phyloP scores from a whole-genome alignment of 805 yeast species.

The Lachancea thermotolerans region DNA sequence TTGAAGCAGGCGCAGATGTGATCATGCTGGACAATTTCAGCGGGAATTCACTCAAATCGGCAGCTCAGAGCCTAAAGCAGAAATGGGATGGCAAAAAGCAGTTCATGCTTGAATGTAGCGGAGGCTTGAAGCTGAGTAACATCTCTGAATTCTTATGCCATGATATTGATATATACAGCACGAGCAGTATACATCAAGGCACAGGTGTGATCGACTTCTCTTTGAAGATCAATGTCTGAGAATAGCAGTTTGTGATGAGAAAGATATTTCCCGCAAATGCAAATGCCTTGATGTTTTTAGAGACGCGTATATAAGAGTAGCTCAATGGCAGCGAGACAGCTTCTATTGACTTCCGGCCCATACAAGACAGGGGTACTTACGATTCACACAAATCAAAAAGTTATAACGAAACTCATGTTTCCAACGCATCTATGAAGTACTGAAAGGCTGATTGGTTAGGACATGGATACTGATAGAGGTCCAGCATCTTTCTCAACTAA shows the following conservation, averaged over 20 bases:
- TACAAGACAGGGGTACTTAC: no score
- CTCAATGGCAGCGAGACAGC: no score
- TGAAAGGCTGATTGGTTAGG: no score
- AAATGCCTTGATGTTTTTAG: no score
- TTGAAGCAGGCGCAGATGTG: conserved; percentile 90
- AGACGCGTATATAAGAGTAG: no score
- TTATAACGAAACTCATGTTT: no score
- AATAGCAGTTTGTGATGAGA: neutral
- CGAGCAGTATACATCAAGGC: conserved; percentile 93
- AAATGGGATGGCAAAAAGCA: conserved; percentile 43
- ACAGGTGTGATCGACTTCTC: conserved; percentile 75
- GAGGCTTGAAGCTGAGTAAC: conserved; percentile 75
- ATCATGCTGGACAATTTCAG: conserved; percentile 89
- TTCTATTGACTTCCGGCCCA: no score
- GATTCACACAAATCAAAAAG: no score
- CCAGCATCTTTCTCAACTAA: no score
- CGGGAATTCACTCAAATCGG: conserved; percentile 55
- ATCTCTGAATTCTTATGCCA: conserved; percentile 58
- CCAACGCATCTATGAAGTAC: no score
- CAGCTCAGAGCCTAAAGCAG: conserved; percentile 55
- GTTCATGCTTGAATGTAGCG: conserved; percentile 82
- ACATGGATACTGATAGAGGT: no score
- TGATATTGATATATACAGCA: conserved; percentile 83
- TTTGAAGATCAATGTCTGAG: conserved; percentile 49
- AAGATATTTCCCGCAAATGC: no score